These are phyloP conservation scores for Polytolypa hystricis DNA, from an alignment of 2,329 filamentous ascomycete genomes.

Conservation along the genomic window DNA sequence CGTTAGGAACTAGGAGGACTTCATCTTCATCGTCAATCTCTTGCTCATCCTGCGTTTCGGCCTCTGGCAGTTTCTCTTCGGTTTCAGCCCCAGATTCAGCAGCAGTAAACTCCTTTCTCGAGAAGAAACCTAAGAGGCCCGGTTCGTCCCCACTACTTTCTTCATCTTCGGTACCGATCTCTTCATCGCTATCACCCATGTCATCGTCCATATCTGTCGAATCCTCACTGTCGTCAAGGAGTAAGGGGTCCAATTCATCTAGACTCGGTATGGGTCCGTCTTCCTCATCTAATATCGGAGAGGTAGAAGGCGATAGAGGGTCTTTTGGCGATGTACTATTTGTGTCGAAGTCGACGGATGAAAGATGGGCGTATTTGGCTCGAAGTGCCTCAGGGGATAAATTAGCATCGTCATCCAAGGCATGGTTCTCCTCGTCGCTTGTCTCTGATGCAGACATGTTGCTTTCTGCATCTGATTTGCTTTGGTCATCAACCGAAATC, in stretches of 20 bases:
- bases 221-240: conserved; percentile 36
- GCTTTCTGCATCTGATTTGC: conserved; percentile 44
- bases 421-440: conserved; percentile 29
- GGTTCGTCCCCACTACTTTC: conserved; percentile 35
- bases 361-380: conserved; percentile 36
- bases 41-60: conserved; percentile 15
- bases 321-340: background rate
- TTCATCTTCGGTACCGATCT: conserved; percentile 37
- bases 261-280: conserved; percentile 14
- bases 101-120: conserved; percentile 27
- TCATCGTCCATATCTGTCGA: conserved; percentile 40
- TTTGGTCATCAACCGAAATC: conserved; percentile 52
- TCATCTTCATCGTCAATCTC: conserved; percentile 24
- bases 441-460: conserved; percentile 40
- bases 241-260: conserved; percentile 34
- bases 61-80: conserved; percentile 18
- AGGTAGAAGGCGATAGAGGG: background rate
- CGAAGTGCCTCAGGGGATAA: conserved; percentile 38
- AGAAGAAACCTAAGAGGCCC: conserved; percentile 38
- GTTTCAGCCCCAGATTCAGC: conserved; percentile 12
- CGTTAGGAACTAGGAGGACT: conserved; percentile 24
- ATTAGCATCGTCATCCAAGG: conserved; percentile 32
- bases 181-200: conserved; percentile 36
- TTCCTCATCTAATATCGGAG: background rate
- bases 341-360: conserved; percentile 15